phyloP scores from a whole-genome alignment of 139 green algal genomes.

The Spirogloea muscicola region DNA sequence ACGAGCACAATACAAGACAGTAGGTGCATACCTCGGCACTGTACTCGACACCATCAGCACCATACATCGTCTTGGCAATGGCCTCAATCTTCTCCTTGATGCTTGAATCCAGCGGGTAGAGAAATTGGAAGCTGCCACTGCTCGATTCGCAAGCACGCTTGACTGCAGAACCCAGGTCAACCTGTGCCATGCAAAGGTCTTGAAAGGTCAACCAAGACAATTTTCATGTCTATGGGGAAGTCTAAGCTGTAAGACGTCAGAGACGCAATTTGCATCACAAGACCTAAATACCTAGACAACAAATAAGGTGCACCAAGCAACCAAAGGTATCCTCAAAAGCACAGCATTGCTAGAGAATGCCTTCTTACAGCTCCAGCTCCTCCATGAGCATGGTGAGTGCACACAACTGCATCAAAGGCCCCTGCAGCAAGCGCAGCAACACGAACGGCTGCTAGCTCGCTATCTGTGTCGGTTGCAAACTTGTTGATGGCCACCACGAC shows the following conservation, averaged over 20 bases:
- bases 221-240: no score
- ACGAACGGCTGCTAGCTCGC: constrained; percentile 65
- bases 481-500: constrained; percentile 94
- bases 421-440: constrained; percentile 57
- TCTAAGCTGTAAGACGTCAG: no score
- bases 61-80: constrained; percentile 87
- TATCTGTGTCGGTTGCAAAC: constrained; percentile 52
- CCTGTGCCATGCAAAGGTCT: constrained; percentile 1
- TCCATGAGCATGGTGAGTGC: constrained; percentile 81
- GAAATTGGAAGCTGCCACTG: constrained; percentile 76
- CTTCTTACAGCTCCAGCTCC: constrained; percentile 74
- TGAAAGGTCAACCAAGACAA: no score
- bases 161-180: constrained; percentile 81
- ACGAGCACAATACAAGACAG: constrained; percentile 10
- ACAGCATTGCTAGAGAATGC: no score
- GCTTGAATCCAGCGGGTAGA: constrained; percentile 70
- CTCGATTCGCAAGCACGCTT: constrained; percentile 62
- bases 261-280: no score
- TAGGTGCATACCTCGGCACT: constrained; percentile 63
- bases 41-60: constrained; percentile 77
- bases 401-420: constrained; percentile 77
- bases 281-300: no score
- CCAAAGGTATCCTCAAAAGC: no score
- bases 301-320: no score
- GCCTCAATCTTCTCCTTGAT: constrained; percentile 93